Conservation (phyloP, 768 basidiomycete genomes). For the Porphyrellus cyaneotinctus region DNA sequence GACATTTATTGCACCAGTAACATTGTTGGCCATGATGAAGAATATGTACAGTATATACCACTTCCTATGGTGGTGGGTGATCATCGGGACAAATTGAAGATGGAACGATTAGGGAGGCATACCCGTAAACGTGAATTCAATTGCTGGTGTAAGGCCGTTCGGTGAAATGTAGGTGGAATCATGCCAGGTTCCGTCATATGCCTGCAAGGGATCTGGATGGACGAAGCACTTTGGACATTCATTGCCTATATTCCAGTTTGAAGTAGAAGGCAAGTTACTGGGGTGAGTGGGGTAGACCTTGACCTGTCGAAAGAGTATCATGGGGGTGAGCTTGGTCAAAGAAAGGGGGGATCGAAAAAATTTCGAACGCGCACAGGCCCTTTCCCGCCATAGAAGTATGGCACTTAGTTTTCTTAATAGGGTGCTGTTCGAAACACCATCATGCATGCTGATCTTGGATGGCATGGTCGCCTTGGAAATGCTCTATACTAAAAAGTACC, state of each 20-base stretch:
- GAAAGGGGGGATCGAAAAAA: background rate
- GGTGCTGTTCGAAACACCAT: no score
- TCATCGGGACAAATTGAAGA: background rate
- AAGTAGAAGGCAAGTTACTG: slow-evolving; percentile 6
- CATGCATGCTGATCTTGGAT: no score
- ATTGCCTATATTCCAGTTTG: slow-evolving; percentile 6
- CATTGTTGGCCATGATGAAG: slow-evolving; percentile 14
- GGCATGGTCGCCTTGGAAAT: no score
- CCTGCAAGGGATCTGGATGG: background rate
- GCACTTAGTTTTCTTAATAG: no score
- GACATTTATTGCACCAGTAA: background rate
- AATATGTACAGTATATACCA: slow-evolving; percentile 16
- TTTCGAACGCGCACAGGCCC: no score
- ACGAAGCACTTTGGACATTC: background rate
- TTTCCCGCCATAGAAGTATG: no score
- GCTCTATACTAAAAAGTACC: no score
- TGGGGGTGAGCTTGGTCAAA: background rate
- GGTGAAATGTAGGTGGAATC: background rate
- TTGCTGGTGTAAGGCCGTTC: background rate
- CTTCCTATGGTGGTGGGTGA: slow-evolving; percentile 1
- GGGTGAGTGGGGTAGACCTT: background rate
- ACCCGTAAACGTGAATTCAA: slow-evolving; percentile 15
- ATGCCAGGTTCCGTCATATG: slow-evolving; percentile 19
- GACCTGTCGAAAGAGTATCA: background rate
- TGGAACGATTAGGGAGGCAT: background rate